Base-by-base conservation (phyloP, 2,329 filamentous ascomycete genomes). In the Colletotrichum orbiculare region DNA sequence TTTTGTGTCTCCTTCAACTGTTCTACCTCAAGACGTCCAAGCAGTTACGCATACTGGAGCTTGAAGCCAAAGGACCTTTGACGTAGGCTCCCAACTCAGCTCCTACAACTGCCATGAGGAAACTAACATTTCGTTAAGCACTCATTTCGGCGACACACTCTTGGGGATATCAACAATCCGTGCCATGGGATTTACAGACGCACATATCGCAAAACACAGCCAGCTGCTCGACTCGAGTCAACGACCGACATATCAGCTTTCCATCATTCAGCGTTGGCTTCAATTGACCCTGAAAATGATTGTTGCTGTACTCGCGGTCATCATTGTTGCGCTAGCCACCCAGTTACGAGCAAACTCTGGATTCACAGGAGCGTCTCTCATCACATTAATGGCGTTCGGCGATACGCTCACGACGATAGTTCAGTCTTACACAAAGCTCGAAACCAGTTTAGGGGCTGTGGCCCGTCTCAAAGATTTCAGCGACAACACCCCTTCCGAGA, bases 271-370 rank as follows among this genome's bases (percentile, higher is more conserved):
- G 25, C 25, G 25, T 25, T 46, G 43, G 43, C 15, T 46, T n/a
- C 6, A 39, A n/a, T 50, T 12, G 6, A 55, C 49, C 42, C n/a
- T 43, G 38, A 11, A 53, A 38, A 34, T 46, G 10, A n/a, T 46
- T 11, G 43, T 46, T 10, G 43, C 43, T 17, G 43, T 76, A 2
- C 74, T 87, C n/a, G 82, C 83, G 1, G 73, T 82, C 1, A 66
- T 83, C 2, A 71, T 87, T 0, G 79, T 87, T 2, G 72, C 79
- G 2, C 73, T 87, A 0, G 80, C 83, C 0, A 84, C 85, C 0
- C 76, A 79, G 63, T 67, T 79, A 13, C 72, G 72, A 6, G 71
- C 73, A 5, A 76, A 72, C 48, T 70, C 76, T 1, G 78, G 75
- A 0, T 76, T 81, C 50, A 75, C 77, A 2, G 79, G 79, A 46